A percentile compares a stretch with the other conserved stretches of the same genome.
Conservation (phyloP, 106 monocot species). For the Dendrobium huoshanense region DNA sequence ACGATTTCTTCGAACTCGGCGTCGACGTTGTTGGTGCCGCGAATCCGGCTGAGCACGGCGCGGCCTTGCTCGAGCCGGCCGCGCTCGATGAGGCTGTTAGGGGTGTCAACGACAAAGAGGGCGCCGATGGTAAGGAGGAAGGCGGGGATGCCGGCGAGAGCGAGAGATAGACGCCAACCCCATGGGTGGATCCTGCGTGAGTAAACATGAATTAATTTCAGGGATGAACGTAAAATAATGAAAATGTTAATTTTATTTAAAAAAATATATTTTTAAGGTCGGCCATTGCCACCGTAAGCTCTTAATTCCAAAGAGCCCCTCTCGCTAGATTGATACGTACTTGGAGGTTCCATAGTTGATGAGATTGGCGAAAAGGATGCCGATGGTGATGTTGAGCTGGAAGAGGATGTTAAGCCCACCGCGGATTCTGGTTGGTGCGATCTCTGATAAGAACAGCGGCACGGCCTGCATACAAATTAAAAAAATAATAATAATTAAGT, state of each 20-base stretch:
- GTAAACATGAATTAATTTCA: too few relatives aligned
- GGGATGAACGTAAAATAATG: too few relatives aligned
- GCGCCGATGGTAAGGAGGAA: not conserved
- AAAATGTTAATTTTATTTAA: too few relatives aligned
- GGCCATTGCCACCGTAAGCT: too few relatives aligned
- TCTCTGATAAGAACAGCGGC: conserved; percentile 23
- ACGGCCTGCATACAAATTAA: conserved; percentile 15
- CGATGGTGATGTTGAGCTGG: conserved; percentile 29
- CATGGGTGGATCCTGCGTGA: not conserved
- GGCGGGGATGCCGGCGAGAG: not conserved
- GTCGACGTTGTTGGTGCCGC: conserved; percentile 63
- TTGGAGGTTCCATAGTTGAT: not conserved
- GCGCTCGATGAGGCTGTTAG: conserved; percentile 42
- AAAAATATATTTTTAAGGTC: too few relatives aligned
- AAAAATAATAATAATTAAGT: too few relatives aligned
- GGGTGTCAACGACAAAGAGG: not conserved
- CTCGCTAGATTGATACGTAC: not conserved
- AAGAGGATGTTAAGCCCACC: conserved; percentile 6
- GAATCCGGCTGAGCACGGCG: conserved; percentile 42
- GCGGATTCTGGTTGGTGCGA: not conserved
- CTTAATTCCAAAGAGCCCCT: too few relatives aligned
- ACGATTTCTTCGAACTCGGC: conserved; percentile 73
- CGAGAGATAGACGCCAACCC: conserved; percentile 9
- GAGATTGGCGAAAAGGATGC: not conserved
- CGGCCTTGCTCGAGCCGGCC: conserved; percentile 59